These are phyloP conservation scores for Spirogloea muscicola DNA, from an alignment of 139 green algal genomes.

Conservation along the genomic window DNA sequence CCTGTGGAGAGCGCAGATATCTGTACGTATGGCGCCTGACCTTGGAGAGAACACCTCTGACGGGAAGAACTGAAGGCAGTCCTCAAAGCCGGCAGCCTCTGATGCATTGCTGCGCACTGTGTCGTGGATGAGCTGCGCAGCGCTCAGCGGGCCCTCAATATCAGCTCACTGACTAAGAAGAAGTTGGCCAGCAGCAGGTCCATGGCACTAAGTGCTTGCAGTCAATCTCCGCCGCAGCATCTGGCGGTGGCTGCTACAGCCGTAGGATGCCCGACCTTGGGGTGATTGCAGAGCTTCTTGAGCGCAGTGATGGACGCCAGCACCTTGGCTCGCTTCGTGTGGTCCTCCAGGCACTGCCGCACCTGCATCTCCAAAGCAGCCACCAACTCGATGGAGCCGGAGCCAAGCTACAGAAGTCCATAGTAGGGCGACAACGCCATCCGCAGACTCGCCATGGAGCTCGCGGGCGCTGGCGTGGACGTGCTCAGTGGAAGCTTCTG, in stretches of 20 bases:
- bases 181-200: not conserved
- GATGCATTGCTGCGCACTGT: constrained; percentile 3
- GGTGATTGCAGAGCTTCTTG: constrained; percentile 98
- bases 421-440: not conserved
- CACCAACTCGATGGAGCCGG: not conserved
- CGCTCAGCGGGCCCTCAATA: not conserved
- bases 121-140: constrained; percentile 33
- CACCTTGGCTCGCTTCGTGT: constrained; percentile 42
- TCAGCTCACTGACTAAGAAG: not conserved
- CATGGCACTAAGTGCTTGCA: not conserved
- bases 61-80: constrained; percentile 70
- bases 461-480: not conserved
- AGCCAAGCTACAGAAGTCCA: not conserved
- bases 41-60: constrained; percentile 67
- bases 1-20: not conserved
- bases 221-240: not conserved
- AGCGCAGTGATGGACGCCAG: constrained; percentile 69
- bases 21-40: not conserved
- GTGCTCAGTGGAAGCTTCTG: not conserved
- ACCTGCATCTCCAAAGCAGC: constrained; percentile 30
- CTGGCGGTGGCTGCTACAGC: not conserved
- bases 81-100: constrained; percentile 50
- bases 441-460: not conserved
- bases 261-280: constrained; percentile 67
- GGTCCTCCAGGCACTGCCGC: constrained; percentile 11